phyloP scores from a whole-genome alignment of 2,329 filamentous ascomycete genomes.

The Lachnellula arida region DNA sequence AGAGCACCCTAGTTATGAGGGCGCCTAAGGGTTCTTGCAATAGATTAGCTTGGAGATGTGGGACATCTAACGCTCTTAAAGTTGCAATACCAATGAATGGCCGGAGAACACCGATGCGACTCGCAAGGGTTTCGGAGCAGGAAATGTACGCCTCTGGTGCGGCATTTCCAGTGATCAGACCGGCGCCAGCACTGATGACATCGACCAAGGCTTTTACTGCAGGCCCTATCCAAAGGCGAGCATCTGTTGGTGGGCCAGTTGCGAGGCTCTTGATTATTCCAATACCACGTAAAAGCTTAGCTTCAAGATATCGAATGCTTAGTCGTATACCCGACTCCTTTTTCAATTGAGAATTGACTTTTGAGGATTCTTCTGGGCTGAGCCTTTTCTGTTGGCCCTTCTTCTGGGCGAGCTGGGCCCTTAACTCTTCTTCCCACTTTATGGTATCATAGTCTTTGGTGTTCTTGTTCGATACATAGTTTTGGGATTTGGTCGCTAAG shows the following conservation, averaged over 20 bases:
- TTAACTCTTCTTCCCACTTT: slow-evolving; percentile 94
- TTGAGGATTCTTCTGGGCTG: slow-evolving; percentile 80
- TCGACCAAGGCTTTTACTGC: slow-evolving; percentile 70
- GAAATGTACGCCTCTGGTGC: slow-evolving; percentile 75
- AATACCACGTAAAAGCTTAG: slow-evolving; percentile 73
- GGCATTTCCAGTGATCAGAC: slow-evolving; percentile 73
- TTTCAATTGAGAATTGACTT: slow-evolving; percentile 83
- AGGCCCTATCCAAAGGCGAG: slow-evolving; percentile 80
- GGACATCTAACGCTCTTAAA: slow-evolving; percentile 70
- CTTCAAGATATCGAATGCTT: slow-evolving; percentile 64
- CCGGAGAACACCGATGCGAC: slow-evolving; percentile 69
- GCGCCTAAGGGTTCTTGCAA: slow-evolving; percentile 77
- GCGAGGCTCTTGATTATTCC: slow-evolving; percentile 81
- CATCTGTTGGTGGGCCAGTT: slow-evolving; percentile 82
- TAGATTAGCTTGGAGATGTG: slow-evolving; percentile 66
- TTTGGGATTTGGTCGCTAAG: slow-evolving; percentile 73
- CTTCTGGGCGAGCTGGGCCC: slow-evolving; percentile 84
- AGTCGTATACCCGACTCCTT: slow-evolving; percentile 79
- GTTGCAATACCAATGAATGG: slow-evolving; percentile 86
- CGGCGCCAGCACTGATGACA: slow-evolving; percentile 74
- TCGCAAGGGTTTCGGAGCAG: slow-evolving; percentile 70
- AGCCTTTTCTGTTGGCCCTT: slow-evolving; percentile 90
- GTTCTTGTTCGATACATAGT: slow-evolving; percentile 73
- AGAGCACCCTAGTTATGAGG: slow-evolving; percentile 82
- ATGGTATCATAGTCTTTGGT: slow-evolving; percentile 92